Base-by-base conservation (phyloP, 306 rosid genomes). In the Lathyrus aphaca region DNA sequence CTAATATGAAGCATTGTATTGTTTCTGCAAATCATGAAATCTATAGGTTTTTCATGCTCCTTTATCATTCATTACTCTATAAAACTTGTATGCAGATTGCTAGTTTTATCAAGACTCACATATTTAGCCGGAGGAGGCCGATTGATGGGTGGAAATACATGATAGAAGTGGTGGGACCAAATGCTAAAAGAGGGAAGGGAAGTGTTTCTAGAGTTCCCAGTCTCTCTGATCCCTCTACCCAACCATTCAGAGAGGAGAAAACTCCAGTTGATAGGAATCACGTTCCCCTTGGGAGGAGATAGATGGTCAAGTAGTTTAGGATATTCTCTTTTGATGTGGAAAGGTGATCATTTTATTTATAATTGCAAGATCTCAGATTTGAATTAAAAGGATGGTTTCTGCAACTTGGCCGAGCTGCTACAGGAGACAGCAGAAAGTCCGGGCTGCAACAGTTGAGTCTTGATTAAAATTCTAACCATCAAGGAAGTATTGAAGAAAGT, bases 81-180 rank as follows among this genome's bases (percentile, higher is more conserved):
- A 18, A 53, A 49, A 42, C 50, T 54, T 68, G 38, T 60, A 17
- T 72, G 84, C 96, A 94, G 97, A 94, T 94, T 57, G 96, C 98
- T 69, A 94, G 98, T 85, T 94, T 90, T 62, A 88, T 90, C 85
- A 90, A 94, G 87, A 85, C 94, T 37, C 96, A 90, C 79, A 88
- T 94, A 78, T 94, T 94, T 76, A 94, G 97, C 80, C 76, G 98
- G 70, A 83, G 96, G 77, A 84, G 98, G 77, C 97, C 98, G 19
- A 84, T 90, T 21, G 97, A 94, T 71, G 98, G 97, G 44, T 90
- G 98, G 97, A 94, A 86, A 80, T 90, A 94, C 85, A 88, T 94
- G 98, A 90, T 90, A 75, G 98, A 94, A 86, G 90, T 86, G 76
- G 82, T 94, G 53, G 98, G 98, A 57, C 98, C 98, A 51, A 94